Percentiles rank a stretch among this genome's conserved stretches.
phyloP scores from a whole-genome alignment of 768 basidiomycete species.

The Tubosaeta brunneosetosa region DNA sequence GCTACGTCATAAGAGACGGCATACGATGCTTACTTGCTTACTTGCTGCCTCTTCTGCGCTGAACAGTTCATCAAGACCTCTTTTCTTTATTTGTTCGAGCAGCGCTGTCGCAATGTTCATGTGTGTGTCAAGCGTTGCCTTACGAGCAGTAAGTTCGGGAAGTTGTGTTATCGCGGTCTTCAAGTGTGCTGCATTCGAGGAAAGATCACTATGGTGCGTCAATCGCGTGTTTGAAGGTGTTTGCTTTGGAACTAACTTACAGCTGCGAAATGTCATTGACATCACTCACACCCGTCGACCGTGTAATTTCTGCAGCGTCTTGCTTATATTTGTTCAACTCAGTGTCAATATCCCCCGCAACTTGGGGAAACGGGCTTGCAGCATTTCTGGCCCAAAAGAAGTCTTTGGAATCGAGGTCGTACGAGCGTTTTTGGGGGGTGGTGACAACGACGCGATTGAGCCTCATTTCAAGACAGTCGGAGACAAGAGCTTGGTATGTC shows the following conservation, averaged over 20 bases:
- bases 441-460: constrained; percentile 89
- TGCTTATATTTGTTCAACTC: constrained; percentile 92
- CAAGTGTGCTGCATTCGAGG: constrained; percentile 88
- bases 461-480: constrained; percentile 96
- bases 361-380: constrained; percentile 94
- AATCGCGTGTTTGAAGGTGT: constrained; percentile 1
- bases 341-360: constrained; percentile 93
- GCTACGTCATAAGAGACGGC: neutral
- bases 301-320: constrained; percentile 94
- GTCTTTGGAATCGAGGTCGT: constrained; percentile 96
- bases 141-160: constrained; percentile 93
- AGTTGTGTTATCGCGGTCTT: constrained; percentile 97
- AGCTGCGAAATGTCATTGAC: constrained; percentile 93
- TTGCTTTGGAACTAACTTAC: constrained; percentile 41
- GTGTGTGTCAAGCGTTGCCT: constrained; percentile 94
- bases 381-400: constrained; percentile 99
- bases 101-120: constrained; percentile 99
- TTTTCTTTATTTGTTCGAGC: constrained; percentile 90
- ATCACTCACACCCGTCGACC: constrained; percentile 93
- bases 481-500: constrained; percentile 98
- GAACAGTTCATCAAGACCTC: constrained; percentile 95
- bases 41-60: constrained; percentile 88
- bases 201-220: constrained; percentile 56
- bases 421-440: constrained; percentile 69
- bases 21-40: constrained; percentile 58